Evolutionary conservation across 768 basidiomycete species (phyloP).

Genomic region (Sporobolomyces pararoseus): DNA sequence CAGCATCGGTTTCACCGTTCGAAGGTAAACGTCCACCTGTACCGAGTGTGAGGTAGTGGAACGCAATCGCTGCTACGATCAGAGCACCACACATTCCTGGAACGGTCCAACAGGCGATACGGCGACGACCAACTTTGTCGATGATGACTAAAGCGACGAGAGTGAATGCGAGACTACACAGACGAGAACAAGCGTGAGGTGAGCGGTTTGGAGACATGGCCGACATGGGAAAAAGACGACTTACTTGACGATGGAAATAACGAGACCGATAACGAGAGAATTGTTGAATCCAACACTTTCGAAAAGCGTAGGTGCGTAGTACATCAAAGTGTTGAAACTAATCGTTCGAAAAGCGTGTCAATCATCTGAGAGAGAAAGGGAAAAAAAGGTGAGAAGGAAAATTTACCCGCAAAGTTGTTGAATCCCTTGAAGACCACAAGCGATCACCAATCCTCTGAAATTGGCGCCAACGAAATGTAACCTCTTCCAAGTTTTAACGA

Average conservation of each 20-base stretch:
- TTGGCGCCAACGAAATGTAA: constrained; percentile 40
- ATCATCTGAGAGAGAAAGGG: too few species aligned
- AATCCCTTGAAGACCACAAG: constrained; percentile 74
- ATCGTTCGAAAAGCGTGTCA: neutral
- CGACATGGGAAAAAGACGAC: neutral
- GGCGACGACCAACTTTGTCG: constrained; percentile 65
- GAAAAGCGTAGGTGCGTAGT: constrained; percentile 71
- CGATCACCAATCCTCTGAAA: constrained; percentile 55
- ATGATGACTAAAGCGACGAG: constrained; percentile 65
- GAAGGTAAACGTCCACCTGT: constrained; percentile 64
- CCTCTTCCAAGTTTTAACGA: constrained; percentile 48
- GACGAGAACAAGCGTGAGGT: too few species aligned
- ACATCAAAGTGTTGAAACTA: constrained; percentile 65
- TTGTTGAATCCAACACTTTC: constrained; percentile 75
- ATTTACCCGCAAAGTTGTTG: constrained; percentile 70
- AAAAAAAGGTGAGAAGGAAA: neutral
- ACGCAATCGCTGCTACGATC: constrained; percentile 50
- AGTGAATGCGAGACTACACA: constrained; percentile 66
- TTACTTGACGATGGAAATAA: constrained; percentile 38
- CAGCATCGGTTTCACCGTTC: constrained; percentile 52
- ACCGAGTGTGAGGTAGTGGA: constrained; percentile 56
- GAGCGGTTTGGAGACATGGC: neutral
- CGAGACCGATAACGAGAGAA: constrained; percentile 71
- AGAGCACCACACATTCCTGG: constrained; percentile 71
- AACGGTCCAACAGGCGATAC: constrained; percentile 66